Percentiles rank a stretch among this genome's conserved stretches.
phyloP scores from a whole-genome alignment of 1,139 yeast genomes.

The Hemisphaericaspora subhashii region DNA sequence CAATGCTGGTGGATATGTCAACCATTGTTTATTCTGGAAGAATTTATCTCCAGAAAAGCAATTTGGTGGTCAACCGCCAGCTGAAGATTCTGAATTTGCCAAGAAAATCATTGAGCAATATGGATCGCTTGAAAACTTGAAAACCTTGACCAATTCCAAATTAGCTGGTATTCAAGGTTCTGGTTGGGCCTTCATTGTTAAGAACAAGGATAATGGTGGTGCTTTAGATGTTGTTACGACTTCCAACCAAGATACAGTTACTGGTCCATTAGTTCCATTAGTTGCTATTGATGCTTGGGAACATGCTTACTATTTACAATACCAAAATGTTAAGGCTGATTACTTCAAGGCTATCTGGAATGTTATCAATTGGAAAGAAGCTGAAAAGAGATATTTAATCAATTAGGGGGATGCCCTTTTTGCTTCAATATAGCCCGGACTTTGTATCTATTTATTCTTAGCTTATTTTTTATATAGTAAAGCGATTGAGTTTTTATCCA shows the following conservation, averaged over 20 bases:
- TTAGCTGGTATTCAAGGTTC: constrained; percentile 50
- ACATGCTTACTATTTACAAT: constrained; percentile 51
- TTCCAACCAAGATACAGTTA: constrained; percentile 46
- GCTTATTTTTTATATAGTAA: neutral
- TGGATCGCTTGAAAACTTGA: constrained; percentile 43
- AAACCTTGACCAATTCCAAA: constrained; percentile 36
- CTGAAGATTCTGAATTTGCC: constrained; percentile 31
- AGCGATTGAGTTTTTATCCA: neutral
- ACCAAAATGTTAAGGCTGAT: constrained; percentile 48
- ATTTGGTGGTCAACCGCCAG: constrained; percentile 44
- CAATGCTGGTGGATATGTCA: constrained; percentile 48
- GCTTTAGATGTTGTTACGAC: constrained; percentile 44
- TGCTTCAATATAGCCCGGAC: no score
- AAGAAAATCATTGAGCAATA: constrained; percentile 37
- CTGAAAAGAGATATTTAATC: constrained; percentile 34
- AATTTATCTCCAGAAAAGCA: constrained; percentile 41
- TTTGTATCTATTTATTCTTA: neutral
- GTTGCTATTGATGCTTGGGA: constrained; percentile 54
- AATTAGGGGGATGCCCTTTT: constrained; percentile 3
- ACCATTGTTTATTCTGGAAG: constrained; percentile 47
- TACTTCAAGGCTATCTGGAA: constrained; percentile 51
- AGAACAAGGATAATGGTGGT: constrained; percentile 41
- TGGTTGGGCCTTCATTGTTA: constrained; percentile 51
- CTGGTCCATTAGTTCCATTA: constrained; percentile 42
- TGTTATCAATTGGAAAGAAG: constrained; percentile 50